phyloP scores from a whole-genome alignment of 768 basidiomycete genomes.

The Lentinus brumalis region DNA sequence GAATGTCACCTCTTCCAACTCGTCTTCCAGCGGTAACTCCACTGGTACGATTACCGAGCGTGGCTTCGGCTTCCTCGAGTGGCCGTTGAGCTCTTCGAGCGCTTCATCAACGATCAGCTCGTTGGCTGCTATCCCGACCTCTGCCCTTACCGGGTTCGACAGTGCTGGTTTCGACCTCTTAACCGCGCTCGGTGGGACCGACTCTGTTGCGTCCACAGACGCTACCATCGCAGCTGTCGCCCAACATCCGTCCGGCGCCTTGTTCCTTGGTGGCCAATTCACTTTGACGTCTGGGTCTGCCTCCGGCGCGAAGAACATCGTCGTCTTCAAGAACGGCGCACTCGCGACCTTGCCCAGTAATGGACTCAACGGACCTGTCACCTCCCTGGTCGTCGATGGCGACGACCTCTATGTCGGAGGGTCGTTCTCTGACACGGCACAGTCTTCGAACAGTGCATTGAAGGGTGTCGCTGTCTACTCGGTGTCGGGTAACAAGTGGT shows the following conservation, averaged over 20 bases:
- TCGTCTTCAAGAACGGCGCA: conserved; percentile 62
- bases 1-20: conserved; percentile 40
- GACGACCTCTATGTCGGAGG: conserved; percentile 86
- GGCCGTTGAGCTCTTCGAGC: conserved; percentile 54
- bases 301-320: conserved; percentile 67
- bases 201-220: conserved; percentile 36
- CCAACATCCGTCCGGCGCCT: conserved; percentile 63
- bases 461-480: conserved; percentile 73
- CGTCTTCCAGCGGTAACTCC: conserved; percentile 35
- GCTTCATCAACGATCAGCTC: conserved; percentile 51
- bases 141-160: conserved; percentile 71
- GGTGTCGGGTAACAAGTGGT: conserved; percentile 65
- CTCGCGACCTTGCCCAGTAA: conserved; percentile 55
- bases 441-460: conserved; percentile 54
- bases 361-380: conserved; percentile 82
- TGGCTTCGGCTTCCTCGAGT: conserved; percentile 90
- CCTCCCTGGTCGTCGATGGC: conserved; percentile 61
- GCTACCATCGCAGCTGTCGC: conserved; percentile 55
- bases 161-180: conserved; percentile 61
- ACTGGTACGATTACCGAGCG: conserved; percentile 36
- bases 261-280: conserved; percentile 83
- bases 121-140: conserved; percentile 62
- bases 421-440: conserved; percentile 70
- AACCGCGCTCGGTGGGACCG: conserved; percentile 54
- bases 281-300: conserved; percentile 56